Conservation (phyloP, 1,139 yeast genomes). For the Taphrina populina region DNA sequence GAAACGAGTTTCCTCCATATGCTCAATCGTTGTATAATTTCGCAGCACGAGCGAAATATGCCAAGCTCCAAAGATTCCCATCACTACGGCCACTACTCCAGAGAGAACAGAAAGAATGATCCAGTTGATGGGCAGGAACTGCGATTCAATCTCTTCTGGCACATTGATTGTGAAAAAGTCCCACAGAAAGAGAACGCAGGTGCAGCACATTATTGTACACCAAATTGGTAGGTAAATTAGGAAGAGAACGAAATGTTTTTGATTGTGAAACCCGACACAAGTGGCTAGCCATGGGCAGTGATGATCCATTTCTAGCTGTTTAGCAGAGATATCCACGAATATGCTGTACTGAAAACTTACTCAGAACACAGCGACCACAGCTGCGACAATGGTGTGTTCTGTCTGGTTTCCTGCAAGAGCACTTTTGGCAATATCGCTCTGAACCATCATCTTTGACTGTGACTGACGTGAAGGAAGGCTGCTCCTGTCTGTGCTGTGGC, state of each 20-base stretch:
- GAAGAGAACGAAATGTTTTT: conserved; percentile 76
- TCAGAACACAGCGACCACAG: conserved; percentile 32
- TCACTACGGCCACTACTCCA: conserved; percentile 62
- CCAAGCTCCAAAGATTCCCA: conserved; percentile 59
- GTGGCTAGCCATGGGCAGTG: conserved; percentile 80
- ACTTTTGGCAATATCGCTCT: conserved; percentile 35
- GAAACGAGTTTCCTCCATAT: conserved; percentile 59
- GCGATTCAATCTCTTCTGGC: conserved; percentile 12
- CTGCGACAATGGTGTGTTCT: conserved; percentile 35
- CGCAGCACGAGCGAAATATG: conserved; percentile 56
- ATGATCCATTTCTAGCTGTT: conserved; percentile 33
- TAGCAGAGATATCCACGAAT: neutral
- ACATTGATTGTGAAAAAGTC: conserved; percentile 24
- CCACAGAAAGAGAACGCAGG: conserved; percentile 7
- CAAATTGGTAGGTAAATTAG: conserved; percentile 59
- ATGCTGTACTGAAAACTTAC: conserved; percentile 4
- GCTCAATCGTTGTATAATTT: conserved; percentile 81
- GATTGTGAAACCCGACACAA: conserved; percentile 81
- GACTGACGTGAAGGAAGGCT: conserved; percentile 23
- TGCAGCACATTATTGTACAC: conserved; percentile 44
- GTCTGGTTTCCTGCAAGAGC: conserved; percentile 32
- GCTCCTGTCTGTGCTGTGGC: conserved; percentile 10
- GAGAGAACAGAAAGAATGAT: conserved; percentile 62
- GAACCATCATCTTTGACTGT: conserved; percentile 35
- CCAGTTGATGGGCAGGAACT: conserved; percentile 50